Evolutionary conservation across 2,329 filamentous ascomycete genomes (phyloP), one percentile per base, ranked within the genome.

Genomic region (Fusarium lyarnte): DNA sequence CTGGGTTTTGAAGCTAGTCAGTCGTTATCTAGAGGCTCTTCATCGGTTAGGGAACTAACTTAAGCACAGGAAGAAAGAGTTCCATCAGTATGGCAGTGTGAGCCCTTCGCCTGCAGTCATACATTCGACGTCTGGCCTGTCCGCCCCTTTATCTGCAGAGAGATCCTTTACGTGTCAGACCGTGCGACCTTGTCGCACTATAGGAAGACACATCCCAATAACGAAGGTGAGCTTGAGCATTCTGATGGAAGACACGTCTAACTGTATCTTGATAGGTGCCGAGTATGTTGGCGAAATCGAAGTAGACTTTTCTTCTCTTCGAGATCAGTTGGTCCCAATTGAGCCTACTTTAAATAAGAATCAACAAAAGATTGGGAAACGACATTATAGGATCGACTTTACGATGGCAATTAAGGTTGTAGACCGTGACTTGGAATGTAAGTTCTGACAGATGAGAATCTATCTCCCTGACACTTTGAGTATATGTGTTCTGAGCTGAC

Each of bases 21-120:
- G 58, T 5, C 7, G 7, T 2, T 33, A 0, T 33, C 21, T 6
- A 4, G 0, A 16, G 2, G 7, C 0, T 5, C 5, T 19, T 4
- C 0, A 8, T 12, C 1, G 5, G 2, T 0, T 3, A 2, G 13
- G 16, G 6, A 8, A 6, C 35, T 63, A 1, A 66, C 10, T 3
- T 0, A 2, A 19, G 0, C 4, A 8, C 25, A 65, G 62, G 58
- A 46, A 9, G 5, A 29, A 7, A 13, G 0, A 5, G 36, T 65
- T 16, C 35, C 33, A 2, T 25, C 42, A 0, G 35, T 33, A 21
- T 58, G 60, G 60, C 8, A 47, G 8, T 47, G 33, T 21, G n/a
- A 58, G 2, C 23, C 52, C 0, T 46, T 63, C 0, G 3, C 13
- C 0, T 59, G 57, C 13, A 59, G 57, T 13, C 57, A 60, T 8